Conservation (phyloP, 1,139 yeast genomes). For the Candida anutae region DNA sequence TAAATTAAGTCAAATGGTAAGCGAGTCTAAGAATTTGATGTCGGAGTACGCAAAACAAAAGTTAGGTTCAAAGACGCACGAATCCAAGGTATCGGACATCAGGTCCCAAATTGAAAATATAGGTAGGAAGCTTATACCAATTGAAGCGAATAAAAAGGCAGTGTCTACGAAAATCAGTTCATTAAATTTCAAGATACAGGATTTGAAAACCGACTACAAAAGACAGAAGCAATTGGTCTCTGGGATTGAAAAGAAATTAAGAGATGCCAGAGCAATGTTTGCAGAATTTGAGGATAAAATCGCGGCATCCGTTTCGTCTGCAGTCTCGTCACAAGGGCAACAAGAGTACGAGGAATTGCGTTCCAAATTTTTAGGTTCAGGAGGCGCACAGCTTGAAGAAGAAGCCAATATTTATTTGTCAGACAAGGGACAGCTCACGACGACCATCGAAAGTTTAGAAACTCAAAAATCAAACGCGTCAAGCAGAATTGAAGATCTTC, state of each 20-base stretch:
- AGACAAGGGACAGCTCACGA: slow-evolving; percentile 35
- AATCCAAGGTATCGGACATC: slow-evolving; percentile 30
- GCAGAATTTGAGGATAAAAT: slow-evolving; percentile 33
- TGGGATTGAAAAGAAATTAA: slow-evolving; percentile 40
- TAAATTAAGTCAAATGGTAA: slow-evolving; percentile 16
- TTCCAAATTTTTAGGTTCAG: slow-evolving; percentile 46
- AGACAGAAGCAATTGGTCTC: slow-evolving; percentile 42
- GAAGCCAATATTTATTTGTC: slow-evolving; percentile 34
- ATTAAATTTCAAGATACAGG: slow-evolving; percentile 45
- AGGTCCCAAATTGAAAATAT: slow-evolving; percentile 35
- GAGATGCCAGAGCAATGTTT: slow-evolving; percentile 37
- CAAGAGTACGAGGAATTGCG: slow-evolving; percentile 56
- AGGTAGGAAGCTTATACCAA: slow-evolving; percentile 47
- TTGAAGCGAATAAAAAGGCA: slow-evolving; percentile 46
- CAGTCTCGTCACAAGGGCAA: slow-evolving; percentile 44
- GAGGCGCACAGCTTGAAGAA: slow-evolving; percentile 55
- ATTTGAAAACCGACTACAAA: slow-evolving; percentile 43
- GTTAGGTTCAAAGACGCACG: slow-evolving; percentile 33
- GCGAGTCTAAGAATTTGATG: slow-evolving; percentile 22
- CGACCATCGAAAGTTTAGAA: slow-evolving; percentile 31
- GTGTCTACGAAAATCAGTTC: slow-evolving; percentile 39
- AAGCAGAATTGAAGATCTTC: slow-evolving; percentile 29
- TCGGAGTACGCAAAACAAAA: slow-evolving; percentile 42
- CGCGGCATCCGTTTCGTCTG: slow-evolving; percentile 14
- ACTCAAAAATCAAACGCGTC: slow-evolving; percentile 38